Evolutionary conservation across 2,329 filamentous ascomycete genomes (phyloP), one percentile per base, ranked within the genome.

Genomic region (Diaporthe velutina): DNA sequence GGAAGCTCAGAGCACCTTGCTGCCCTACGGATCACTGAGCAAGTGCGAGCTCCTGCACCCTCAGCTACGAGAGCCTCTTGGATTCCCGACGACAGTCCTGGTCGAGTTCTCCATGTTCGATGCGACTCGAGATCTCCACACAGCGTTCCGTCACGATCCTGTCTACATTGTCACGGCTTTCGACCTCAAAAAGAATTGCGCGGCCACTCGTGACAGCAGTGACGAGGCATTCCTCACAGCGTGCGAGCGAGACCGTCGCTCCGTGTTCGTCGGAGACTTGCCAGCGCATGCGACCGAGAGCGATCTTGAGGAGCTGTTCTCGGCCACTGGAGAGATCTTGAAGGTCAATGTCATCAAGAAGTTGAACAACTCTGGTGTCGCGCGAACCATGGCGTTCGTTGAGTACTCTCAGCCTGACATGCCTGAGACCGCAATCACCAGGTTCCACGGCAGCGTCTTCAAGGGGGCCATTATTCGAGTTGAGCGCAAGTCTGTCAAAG

Each of bases 91-190:
- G 15, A 81, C 84, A 2, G 83, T 90, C 2, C 77, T 90, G 7
- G 85, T 90, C 40, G 84, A 87, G 35, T 92, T 88, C 75, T 81
- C 83, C 54, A 84, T 84, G 76, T 92, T 89, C 67, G 88, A 91
- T 74, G 82, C 86, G 4, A 83, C 81, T 33, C 85, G 90, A 30
- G 86, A 90, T 73, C 85, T 90, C 6, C 82, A 86, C 40, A 78
- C 82, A 35, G 78, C 83, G 15, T 83, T 85, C 76, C 78, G 83
- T 72, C 77, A 82, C 71, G 76, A 85, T 75, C 76, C 79, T 45
- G 67, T 76, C 17, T 83, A 82, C 58, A 79, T 78, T 2, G 80
- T 84, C 60, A 75, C 79, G 6, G 77, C 81, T 1, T 83, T 82
- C 40, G 82, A 83, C 54, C 73, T 81, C n/a, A 82, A 83, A 76